Percentiles rank a stretch among this genome's conserved stretches.
These are phyloP conservation scores for Pythium phragmiticola DNA, from an alignment of 352 stramenopile species.

Conservation along the genomic window DNA sequence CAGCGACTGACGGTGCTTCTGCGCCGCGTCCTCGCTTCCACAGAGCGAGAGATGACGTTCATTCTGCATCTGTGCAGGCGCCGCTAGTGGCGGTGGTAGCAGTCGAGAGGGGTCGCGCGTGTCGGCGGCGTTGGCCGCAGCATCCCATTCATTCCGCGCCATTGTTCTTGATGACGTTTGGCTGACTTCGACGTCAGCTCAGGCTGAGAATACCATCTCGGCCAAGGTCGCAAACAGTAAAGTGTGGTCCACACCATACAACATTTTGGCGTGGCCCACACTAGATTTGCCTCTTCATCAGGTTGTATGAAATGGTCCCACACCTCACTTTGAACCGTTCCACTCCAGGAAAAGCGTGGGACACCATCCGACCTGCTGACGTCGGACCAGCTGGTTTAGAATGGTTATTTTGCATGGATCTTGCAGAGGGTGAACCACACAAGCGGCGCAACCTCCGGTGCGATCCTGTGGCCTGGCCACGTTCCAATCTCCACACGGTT, in stretches of 20 bases:
- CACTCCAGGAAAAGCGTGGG: no score
- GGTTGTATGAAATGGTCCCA: no score
- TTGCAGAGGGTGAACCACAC: no score
- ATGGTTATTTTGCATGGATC: no score
- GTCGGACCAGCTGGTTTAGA: background rate
- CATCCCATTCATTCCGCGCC: constrained; percentile 23
- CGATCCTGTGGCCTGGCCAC: constrained; percentile 2
- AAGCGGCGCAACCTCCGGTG: background rate
- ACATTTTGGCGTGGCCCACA: no score
- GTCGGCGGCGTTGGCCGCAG: background rate
- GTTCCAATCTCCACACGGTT: background rate
- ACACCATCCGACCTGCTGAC: background rate
- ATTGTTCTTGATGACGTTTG: background rate
- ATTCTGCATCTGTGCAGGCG: background rate
- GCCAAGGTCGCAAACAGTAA: background rate
- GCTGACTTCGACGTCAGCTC: background rate
- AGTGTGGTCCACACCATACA: background rate
- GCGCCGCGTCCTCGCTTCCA: constrained; percentile 9
- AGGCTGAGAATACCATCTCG: constrained; percentile 12
- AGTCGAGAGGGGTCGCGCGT: background rate
- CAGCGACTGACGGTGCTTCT: constrained; percentile 53
- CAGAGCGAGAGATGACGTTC: background rate
- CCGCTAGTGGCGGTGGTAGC: background rate
- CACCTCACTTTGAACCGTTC: no score
- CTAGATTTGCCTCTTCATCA: no score